A percentile compares a stretch with the other conserved stretches of the same genome.
Evolutionary conservation across 306 rosid genomes (phyloP).

Genomic region (Hippophae gyantsensis): DNA sequence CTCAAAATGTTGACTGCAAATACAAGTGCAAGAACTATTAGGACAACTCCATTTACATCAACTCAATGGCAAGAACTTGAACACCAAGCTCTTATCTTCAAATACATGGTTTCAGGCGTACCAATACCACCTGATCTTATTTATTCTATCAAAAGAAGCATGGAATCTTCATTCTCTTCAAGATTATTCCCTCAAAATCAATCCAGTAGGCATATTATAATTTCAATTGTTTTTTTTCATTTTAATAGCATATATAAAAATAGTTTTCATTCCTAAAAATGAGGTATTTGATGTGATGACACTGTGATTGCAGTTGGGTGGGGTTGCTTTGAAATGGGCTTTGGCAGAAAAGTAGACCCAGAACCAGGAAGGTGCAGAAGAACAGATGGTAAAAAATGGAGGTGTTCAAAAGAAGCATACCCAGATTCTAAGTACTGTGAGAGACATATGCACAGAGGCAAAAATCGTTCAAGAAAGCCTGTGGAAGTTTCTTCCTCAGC

Average conservation of each 20-base stretch:
- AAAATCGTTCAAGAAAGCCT: constrained; percentile 99
- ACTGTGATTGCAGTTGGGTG: constrained; percentile 64
- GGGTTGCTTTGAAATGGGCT: constrained; percentile 95
- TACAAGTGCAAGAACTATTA: constrained; percentile 27
- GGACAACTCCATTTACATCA: constrained; percentile 71
- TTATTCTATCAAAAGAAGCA: constrained; percentile 67
- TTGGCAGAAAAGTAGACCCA: constrained; percentile 90
- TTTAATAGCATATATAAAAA: not conserved
- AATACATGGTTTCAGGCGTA: constrained; percentile 79
- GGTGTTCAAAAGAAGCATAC: constrained; percentile 98
- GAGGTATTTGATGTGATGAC: constrained; percentile 18
- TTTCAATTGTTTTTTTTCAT: not conserved
- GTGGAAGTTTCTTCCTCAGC: constrained; percentile 75
- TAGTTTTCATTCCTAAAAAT: constrained; percentile 10
- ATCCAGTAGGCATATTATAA: constrained; percentile 40
- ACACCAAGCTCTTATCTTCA: constrained; percentile 89
- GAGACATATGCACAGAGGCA: constrained; percentile 98
- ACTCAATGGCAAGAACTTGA: constrained; percentile 98
- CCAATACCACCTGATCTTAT: constrained; percentile 89
- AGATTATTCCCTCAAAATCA: constrained; percentile 65
- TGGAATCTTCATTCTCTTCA: constrained; percentile 62
- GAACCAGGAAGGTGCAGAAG: constrained; percentile 99
- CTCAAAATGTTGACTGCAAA: constrained; percentile 39
- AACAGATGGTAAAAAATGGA: constrained; percentile 99
- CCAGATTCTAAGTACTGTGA: constrained; percentile 99